Evolutionary conservation across 768 basidiomycete species (phyloP).

Genomic region (Suillus variegatus): DNA sequence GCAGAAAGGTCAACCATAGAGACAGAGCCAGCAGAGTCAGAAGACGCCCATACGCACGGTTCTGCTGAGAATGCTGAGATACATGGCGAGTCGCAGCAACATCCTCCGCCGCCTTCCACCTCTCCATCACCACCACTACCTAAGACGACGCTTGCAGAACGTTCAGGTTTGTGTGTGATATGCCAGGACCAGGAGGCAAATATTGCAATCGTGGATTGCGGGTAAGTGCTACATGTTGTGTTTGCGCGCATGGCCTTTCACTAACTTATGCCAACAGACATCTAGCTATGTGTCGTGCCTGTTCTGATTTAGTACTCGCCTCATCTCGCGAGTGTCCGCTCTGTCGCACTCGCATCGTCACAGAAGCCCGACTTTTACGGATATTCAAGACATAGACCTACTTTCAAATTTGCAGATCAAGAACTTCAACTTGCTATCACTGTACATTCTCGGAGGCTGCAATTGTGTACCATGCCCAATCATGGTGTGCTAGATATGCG

Average conservation of each 20-base stretch:
- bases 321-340: constrained; percentile 88
- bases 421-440: neutral
- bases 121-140: constrained; percentile 26
- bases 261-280: constrained; percentile 47
- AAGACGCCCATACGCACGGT: constrained; percentile 2
- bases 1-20: constrained; percentile 4
- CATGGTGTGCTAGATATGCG: neutral
- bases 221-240: constrained; percentile 48
- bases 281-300: constrained; percentile 73
- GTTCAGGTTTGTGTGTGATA: constrained; percentile 82
- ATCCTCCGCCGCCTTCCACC: constrained; percentile 16
- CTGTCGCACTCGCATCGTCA: constrained; percentile 87
- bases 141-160: constrained; percentile 41
- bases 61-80: constrained; percentile 8
- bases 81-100: constrained; percentile 9
- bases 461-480: neutral
- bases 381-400: constrained; percentile 61
- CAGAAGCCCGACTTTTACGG: constrained; percentile 75
- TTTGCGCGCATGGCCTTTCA: neutral
- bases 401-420: neutral
- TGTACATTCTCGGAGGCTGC: neutral
- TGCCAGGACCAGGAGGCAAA: constrained; percentile 96
- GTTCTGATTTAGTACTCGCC: constrained; percentile 77
- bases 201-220: constrained; percentile 93
- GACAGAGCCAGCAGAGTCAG: constrained; percentile 1